Base-by-base conservation (phyloP, 2,329 filamentous ascomycete genomes). In the Colletotrichum lindemuthianum region DNA sequence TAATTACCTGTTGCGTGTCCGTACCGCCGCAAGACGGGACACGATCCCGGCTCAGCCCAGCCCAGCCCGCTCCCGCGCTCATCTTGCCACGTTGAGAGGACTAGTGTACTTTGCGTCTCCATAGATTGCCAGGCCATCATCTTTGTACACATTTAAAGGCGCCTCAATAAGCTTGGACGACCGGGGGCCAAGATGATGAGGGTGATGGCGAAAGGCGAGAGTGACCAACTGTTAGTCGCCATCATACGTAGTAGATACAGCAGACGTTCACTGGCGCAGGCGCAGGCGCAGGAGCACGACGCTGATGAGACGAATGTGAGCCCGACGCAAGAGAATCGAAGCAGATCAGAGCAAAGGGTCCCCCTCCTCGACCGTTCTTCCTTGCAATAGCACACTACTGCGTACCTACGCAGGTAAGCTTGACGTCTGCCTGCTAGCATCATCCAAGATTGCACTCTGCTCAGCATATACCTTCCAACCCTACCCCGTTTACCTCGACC, bases 401-500 rank as follows among this genome's bases (percentile, higher is more conserved):
- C 41, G 6, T 44, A 13, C 41, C 6, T 45, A 16, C 43, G 24
- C 61, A 33, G 41, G 37, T 41, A 32, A 43, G 43, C n/a, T 32
- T 32, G 24, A 24, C 24, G 24, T 24, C 12, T 56, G 51, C 47
- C 51, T 56, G 59, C 58, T 41, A 56, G 57, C 61, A 61, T 65
- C 61, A 50, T 65, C 61, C 61, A 60, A 65, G 58, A 56, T 47
- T 56, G 58, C 15, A n/a, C 34, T 32, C 45, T 34, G 15, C 16
- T 58, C 15, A n/a, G 15, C 57, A 39, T 64, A 55, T 59, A 41
- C 55, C 43, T 56, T 81, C 85, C 12, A 94, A 94, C 77, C 15
- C 43, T 96, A 92, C 81, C 91, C 89, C 80, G 96, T 96, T 79
- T 90, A 87, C 66, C 50, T 50, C 34, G 43, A 2, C 6, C 4